Evolutionary conservation across 352 stramenopile species (phyloP), one percentile per base, ranked within the genome.

Genomic region (Blastocystis hominis): DNA sequence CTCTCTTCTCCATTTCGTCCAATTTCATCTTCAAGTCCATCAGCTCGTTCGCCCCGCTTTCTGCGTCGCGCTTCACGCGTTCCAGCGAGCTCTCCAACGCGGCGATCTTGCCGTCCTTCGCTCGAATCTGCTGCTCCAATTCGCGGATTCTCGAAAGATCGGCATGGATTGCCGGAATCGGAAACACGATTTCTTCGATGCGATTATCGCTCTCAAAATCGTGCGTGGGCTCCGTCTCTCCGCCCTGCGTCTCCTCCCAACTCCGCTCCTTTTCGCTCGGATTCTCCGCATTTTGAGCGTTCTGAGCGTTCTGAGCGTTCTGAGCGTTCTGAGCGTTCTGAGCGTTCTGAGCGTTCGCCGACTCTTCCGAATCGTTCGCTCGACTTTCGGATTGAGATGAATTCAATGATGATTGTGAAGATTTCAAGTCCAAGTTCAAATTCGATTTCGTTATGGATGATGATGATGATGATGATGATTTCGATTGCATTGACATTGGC

Each of bases 401-500:
- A 30, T 20, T 6, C 59, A n/a, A n/a, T 69, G 61, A 7, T 10
- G 9, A 30, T 24, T 30, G 9, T 30, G 24, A n/a, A 42, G 36
- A 42, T 10, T 69, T 69, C 24, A 13, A 10, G 9, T 69, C 10
- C 36, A n/a, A 30, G 61, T 15, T 42, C n/a, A 42, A 10, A 10
- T 30, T 9, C 10, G 61, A 24, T 9, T 69, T 75, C 1, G 15
- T 2, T 88, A 46, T 86, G 69, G 78, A 30, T 88, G 75, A 24
- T 61, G 75, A 30, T 36, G 64, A 5, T 88, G 77, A 42, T 89
- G 76, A 6, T 46, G 53, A 13, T 94, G 89, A 30, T 30, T 30
- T 30, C 24, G 24, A 30, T 30, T 30, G 24, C 24, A 30, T 30
- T 30, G 24, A 30, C 24, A 30, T 30, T 30, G 24, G 24, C 24